Percentiles rank a stretch among this genome's conserved stretches.
Conservation (phyloP, 2,329 filamentous ascomycete species). For the Bipolaris victoriae region DNA sequence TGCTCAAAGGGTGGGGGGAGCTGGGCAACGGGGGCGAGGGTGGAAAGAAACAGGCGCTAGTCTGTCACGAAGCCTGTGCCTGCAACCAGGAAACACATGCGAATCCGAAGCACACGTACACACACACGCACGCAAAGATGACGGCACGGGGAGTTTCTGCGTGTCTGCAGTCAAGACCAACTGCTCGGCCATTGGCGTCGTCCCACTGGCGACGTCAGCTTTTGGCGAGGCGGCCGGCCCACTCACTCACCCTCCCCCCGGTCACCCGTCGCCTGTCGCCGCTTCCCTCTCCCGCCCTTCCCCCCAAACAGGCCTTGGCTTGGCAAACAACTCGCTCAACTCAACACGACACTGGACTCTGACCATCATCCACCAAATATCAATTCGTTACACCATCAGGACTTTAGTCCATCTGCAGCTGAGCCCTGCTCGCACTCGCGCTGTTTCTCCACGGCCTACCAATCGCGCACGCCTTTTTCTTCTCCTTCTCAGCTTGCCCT, state of each 20-base stretch:
- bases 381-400: background rate
- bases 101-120: slow-evolving; percentile 11
- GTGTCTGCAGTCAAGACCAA: background rate
- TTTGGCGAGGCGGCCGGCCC: slow-evolving; percentile 11
- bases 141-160: background rate
- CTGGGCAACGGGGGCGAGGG: slow-evolving; percentile 16
- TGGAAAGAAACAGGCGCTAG: slow-evolving; percentile 17
- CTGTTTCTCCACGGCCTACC: slow-evolving; percentile 3
- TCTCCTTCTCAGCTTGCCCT: slow-evolving; percentile 7
- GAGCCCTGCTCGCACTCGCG: background rate
- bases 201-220: slow-evolving; percentile 20
- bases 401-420: background rate
- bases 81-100: slow-evolving; percentile 3
- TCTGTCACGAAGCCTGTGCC: background rate
- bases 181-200: slow-evolving; percentile 3
- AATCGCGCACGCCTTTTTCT: slow-evolving; percentile 2
- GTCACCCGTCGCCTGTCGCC: background rate
- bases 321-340: background rate
- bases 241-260: background rate
- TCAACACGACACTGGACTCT: background rate
- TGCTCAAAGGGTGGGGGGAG: slow-evolving; percentile 20
- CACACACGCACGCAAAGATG: background rate
- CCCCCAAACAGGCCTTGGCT: background rate
- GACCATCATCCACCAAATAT: no score
- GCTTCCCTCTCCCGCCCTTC: background rate